Evolutionary conservation across 192 early-diverging fungal genomes (phyloP), one percentile per base, ranked within the genome.

Genomic region (Entophlyctis helioformis): DNA sequence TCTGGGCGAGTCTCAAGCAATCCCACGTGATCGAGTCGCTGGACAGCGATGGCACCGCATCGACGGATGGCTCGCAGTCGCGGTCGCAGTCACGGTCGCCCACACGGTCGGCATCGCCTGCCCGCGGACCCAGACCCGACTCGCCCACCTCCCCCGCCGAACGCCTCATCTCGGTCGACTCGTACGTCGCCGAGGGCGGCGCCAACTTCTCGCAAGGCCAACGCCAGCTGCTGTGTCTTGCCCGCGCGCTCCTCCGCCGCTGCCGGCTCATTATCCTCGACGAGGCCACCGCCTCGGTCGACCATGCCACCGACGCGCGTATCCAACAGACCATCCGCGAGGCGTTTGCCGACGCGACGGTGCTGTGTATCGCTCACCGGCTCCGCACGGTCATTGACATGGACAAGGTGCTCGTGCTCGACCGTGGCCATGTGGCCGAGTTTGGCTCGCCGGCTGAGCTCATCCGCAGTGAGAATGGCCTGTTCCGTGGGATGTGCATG

Each of bases 331-430:
- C 84, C 0, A 87, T 95, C 40, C 79, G 82, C 23, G 69, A 79
- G 24, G 62, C 62, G 42, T 89, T 91, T 62, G 56, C 55, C 20
- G 48, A 75, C 36, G 71, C 80, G 4, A 86, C 93, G 0, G 54
- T 97, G 27, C 57, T 97, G 18, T 82, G 79, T 36, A 87, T 97
- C 54, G 93, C 93, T 6, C 93, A 96, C 55, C 76, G 89, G 19
- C 35, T 76, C n/a, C 31, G 57, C 8, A 82, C 80, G 0, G 64
- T 83, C 26, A 64, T 71, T 51, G 84, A 85, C 46, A 81, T 77
- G 42, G 85, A 88, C 58, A 71, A 75, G 44, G 74, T 91, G 46
- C 48, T 89, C 42, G 86, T 90, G 1, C 60, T 92, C 15, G 74
- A 84, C 43, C 57, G 78, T 12, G 89, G 89, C 26, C 39, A 62